Conservation (phyloP, 345 rosid species). For the Rhodamnia rubescens region DNA sequence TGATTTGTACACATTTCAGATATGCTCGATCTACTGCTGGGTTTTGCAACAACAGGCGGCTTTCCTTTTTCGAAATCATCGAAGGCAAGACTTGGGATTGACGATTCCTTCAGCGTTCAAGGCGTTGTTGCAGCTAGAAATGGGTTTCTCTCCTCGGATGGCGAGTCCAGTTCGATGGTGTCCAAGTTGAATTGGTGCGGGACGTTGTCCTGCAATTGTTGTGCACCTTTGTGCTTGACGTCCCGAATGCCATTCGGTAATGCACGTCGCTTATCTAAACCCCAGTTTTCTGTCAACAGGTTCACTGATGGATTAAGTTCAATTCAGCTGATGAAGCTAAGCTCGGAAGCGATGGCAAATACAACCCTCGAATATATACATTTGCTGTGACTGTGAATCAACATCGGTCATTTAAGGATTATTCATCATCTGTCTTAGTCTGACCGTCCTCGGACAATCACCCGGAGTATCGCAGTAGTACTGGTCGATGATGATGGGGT, state of each 20-base stretch:
- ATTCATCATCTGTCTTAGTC: not conserved
- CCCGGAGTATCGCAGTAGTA: not conserved
- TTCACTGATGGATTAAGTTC: not conserved
- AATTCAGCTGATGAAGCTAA: not conserved
- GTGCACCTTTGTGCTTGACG: constrained; percentile 5
- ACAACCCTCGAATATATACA: too few relatives aligned
- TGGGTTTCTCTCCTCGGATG: not conserved
- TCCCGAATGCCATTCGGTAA: not conserved
- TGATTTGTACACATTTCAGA: not conserved
- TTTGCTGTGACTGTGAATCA: too few relatives aligned
- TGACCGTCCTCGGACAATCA: not conserved
- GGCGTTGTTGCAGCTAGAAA: not conserved
- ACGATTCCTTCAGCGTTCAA: not conserved
- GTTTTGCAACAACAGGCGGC: not conserved
- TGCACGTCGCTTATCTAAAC: constrained; percentile 2
- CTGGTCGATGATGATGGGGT: constrained; percentile 17
- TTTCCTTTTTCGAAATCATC: not conserved
- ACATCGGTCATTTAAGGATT: not conserved
- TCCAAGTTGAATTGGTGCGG: constrained; percentile 8
- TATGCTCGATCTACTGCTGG: not conserved
- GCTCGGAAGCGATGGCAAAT: not conserved
- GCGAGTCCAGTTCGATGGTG: not conserved
- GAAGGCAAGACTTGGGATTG: not conserved
- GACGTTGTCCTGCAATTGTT: constrained; percentile 7
- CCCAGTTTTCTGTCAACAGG: not conserved